These are phyloP conservation scores for Tephrocybe sp. DNA, from an alignment of 768 basidiomycete genomes.

Conservation along the genomic window DNA sequence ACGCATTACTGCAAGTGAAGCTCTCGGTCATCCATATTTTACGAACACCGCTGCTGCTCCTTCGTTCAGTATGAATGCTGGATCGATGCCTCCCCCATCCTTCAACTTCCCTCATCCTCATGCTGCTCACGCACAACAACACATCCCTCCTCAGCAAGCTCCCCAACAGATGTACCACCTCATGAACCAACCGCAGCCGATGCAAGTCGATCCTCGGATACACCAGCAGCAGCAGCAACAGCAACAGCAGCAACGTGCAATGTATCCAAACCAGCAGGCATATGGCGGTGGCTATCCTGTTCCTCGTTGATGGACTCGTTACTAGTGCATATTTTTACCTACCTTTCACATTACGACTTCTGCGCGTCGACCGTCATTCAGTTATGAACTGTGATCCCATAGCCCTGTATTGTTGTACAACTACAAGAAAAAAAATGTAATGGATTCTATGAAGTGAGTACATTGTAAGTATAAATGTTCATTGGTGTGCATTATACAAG, in stretches of 20 bases:
- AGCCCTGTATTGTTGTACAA: not conserved
- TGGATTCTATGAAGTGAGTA: not conserved
- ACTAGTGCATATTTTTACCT: not conserved
- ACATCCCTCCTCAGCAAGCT: constrained; percentile 29
- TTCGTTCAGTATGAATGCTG: constrained; percentile 42
- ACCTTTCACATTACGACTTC: not conserved
- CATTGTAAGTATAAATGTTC: not conserved
- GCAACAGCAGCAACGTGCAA: constrained; percentile 7
- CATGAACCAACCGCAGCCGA: constrained; percentile 29
- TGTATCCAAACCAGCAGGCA: constrained; percentile 13
- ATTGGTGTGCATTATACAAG: not conserved
- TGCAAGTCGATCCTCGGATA: constrained; percentile 17
- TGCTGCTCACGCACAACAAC: constrained; percentile 49
- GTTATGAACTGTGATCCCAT: not conserved
- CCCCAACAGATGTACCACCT: constrained; percentile 25
- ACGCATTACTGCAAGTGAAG: constrained; percentile 88
- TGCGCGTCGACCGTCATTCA: not conserved
- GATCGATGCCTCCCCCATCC: constrained; percentile 64
- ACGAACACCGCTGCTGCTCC: constrained; percentile 46
- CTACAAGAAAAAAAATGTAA: constrained; percentile 3
- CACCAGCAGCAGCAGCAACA: constrained; percentile 7
- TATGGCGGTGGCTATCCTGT: constrained; percentile 10
- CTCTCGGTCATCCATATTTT: constrained; percentile 92
- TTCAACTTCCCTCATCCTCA: constrained; percentile 71
- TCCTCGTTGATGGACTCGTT: constrained; percentile 6